Conservation (phyloP, 1,284 basidiomycete genomes). For the Naganishia liquefaciens region DNA sequence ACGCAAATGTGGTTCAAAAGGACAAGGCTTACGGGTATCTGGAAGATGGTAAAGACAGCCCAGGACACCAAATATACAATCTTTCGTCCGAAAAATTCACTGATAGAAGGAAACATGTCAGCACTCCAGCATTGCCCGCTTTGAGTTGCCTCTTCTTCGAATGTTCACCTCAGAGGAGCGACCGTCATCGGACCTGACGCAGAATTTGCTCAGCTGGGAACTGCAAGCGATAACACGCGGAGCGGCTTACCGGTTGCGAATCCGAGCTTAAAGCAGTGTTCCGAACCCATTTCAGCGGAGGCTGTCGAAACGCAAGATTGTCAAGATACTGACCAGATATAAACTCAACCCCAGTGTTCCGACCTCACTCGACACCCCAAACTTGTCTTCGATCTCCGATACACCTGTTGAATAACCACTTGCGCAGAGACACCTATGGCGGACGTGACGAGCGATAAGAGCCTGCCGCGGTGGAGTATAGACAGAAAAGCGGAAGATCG, state of each 20-base stretch:
- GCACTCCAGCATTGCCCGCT: constrained; percentile 29
- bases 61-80: constrained; percentile 53
- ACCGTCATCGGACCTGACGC: constrained; percentile 42
- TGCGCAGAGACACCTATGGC: constrained; percentile 40
- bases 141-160: constrained; percentile 23
- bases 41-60: constrained; percentile 51
- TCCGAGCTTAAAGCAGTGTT: constrained; percentile 34
- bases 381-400: constrained; percentile 39
- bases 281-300: not conserved
- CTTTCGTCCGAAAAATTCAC: constrained; percentile 49
- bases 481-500: no score
- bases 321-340: constrained; percentile 37
- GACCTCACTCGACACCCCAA: constrained; percentile 40
- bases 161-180: constrained; percentile 40
- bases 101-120: not conserved
- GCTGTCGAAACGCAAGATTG: not conserved
- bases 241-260: constrained; percentile 38
- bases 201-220: not conserved
- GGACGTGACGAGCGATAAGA: no score
- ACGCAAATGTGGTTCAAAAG: no score
- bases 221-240: not conserved
- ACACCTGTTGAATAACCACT: constrained; percentile 44
- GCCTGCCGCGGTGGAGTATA: no score
- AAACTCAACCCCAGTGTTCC: constrained; percentile 41
- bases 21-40: constrained; percentile 51